Conservation (phyloP, 768 basidiomycete genomes). For the Leccinum rimulosum region DNA sequence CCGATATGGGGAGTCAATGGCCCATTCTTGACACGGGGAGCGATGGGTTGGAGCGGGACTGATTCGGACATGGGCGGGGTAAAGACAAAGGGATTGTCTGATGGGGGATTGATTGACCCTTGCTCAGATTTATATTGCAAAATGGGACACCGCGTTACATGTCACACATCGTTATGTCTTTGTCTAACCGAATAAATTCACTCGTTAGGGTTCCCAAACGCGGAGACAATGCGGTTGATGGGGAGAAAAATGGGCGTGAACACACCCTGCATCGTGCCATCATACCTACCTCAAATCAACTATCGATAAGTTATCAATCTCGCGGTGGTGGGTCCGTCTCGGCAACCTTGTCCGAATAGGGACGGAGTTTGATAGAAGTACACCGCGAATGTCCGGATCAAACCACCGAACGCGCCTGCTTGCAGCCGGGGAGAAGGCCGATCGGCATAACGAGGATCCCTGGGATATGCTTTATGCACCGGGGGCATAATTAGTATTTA, state of each 20-base stretch:
- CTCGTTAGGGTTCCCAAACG: neutral
- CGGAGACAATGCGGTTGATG: constrained; percentile 26
- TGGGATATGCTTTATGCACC: neutral
- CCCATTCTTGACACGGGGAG: constrained; percentile 66
- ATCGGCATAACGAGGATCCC: neutral
- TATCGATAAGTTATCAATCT: neutral
- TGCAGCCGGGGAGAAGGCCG: neutral
- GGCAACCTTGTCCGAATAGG: neutral
- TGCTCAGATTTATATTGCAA: constrained; percentile 17
- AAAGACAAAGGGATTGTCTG: neutral
- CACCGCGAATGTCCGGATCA: neutral
- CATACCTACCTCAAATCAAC: neutral
- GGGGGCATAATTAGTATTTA: too few species aligned
- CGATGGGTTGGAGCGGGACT: constrained; percentile 64
- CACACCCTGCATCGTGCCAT: neutral
- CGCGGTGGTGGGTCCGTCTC: neutral
- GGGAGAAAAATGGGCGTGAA: constrained; percentile 26
- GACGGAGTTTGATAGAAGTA: neutral
- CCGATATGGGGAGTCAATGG: constrained; percentile 73
- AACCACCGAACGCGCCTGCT: neutral
- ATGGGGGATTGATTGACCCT: neutral
- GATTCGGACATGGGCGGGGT: constrained; percentile 40
- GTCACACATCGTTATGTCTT: constrained; percentile 13
- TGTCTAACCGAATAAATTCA: neutral
- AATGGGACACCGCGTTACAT: neutral